These are phyloP conservation scores for Arbutus unedo DNA, from an alignment of 148 eudicot species.

Conservation along the genomic window DNA sequence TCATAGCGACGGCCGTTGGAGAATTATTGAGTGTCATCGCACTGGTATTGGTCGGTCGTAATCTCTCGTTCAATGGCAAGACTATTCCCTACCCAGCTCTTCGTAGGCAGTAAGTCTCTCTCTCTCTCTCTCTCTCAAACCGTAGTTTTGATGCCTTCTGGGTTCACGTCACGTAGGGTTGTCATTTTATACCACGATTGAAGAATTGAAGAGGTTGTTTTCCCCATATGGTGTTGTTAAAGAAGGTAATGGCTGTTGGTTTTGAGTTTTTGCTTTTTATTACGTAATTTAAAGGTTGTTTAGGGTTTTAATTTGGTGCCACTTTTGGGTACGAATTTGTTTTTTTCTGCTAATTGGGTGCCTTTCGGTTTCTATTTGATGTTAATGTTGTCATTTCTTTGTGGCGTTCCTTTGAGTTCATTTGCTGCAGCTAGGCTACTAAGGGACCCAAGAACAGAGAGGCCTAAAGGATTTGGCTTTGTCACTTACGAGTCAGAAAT, in stretches of 20 bases:
- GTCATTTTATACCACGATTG: constrained; percentile 54
- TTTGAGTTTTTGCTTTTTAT: not conserved
- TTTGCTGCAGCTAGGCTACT: constrained; percentile 54
- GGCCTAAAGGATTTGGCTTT: constrained; percentile 84
- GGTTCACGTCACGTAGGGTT: constrained; percentile 33
- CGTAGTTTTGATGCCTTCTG: not conserved
- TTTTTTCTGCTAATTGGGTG: not conserved
- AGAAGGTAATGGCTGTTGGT: constrained; percentile 31
- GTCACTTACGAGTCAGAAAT: constrained; percentile 59
- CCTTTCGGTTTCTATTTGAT: not conserved
- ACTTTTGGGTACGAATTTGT: not conserved
- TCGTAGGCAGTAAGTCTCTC: constrained; percentile 49
- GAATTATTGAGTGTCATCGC: too few species aligned
- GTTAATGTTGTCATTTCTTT: not conserved
- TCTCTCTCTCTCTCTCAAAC: not conserved
- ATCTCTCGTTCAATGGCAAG: constrained; percentile 19
- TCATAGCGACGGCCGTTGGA: too few species aligned
- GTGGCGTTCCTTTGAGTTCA: not conserved
- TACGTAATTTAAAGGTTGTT: not conserved
- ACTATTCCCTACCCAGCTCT: constrained; percentile 37
- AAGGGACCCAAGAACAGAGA: constrained; percentile 48
- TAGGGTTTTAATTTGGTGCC: constrained; percentile 1
- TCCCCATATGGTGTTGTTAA: constrained; percentile 52
- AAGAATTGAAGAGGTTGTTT: constrained; percentile 46
- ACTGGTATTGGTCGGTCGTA: too few species aligned